phyloP scores from a whole-genome alignment of 2,329 filamentous ascomycete species.

The Cryoendolithus antarcticus region DNA sequence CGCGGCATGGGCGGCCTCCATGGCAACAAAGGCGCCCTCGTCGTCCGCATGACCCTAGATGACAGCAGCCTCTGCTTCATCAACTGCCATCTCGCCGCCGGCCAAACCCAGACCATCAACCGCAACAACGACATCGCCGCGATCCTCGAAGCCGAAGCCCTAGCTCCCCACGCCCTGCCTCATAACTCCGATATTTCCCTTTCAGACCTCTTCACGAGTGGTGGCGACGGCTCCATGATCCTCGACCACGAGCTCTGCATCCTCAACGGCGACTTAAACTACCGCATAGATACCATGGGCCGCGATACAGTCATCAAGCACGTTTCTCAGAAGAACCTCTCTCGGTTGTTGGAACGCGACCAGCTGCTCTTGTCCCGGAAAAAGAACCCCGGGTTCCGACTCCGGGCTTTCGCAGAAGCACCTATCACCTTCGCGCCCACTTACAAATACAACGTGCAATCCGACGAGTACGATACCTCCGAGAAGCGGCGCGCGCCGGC shows the following conservation, averaged over 20 bases:
- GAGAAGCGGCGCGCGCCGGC: slow-evolving; percentile 91
- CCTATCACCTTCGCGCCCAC: slow-evolving; percentile 89
- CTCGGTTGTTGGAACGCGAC: slow-evolving; percentile 81
- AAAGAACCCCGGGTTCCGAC: slow-evolving; percentile 77
- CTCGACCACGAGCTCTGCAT: slow-evolving; percentile 97
- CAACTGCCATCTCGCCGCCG: slow-evolving; percentile 93
- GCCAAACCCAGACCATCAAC: slow-evolving; percentile 77
- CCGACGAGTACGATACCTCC: slow-evolving; percentile 74
- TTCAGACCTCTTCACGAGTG: slow-evolving; percentile 70
- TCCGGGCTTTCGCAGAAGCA: slow-evolving; percentile 81
- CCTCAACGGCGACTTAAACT: slow-evolving; percentile 91
- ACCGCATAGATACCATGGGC: slow-evolving; percentile 94
- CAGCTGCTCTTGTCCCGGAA: slow-evolving; percentile 81
- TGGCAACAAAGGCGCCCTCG: slow-evolving; percentile 90
- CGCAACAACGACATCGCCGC: slow-evolving; percentile 86
- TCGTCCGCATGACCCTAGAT: slow-evolving; percentile 85
- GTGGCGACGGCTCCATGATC: slow-evolving; percentile 91
- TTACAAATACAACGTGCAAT: slow-evolving; percentile 97
- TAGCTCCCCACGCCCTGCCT: slow-evolving; percentile 54
- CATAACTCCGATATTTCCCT: slow-evolving; percentile 59
- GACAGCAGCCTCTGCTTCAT: slow-evolving; percentile 92
- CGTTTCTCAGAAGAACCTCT: slow-evolving; percentile 66
- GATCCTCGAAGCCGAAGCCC: slow-evolving; percentile 66
- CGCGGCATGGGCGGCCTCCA: slow-evolving; percentile 90
- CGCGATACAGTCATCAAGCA: slow-evolving; percentile 84